A percentile compares a stretch with the other conserved stretches of the same genome.
Conservation (phyloP, 2,329 filamentous ascomycete genomes). For the Myriangium duriaei region DNA sequence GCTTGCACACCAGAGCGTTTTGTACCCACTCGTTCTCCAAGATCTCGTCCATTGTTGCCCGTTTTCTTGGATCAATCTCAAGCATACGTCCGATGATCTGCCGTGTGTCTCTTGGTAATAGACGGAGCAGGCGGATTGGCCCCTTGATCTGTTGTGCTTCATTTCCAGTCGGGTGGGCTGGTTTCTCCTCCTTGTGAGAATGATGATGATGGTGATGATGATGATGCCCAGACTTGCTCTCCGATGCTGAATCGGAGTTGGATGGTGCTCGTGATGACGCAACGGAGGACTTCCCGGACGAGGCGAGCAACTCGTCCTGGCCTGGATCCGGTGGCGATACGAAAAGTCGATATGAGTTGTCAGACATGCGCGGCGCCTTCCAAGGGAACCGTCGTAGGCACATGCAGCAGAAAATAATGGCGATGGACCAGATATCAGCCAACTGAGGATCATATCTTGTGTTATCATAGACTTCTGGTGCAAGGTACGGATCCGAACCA, state of each 20-base stretch:
- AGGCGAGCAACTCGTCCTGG: conserved; percentile 22
- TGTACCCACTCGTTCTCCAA: conserved; percentile 83
- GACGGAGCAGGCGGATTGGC: conserved; percentile 75
- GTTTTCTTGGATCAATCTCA: conserved; percentile 69
- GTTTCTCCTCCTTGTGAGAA: conserved; percentile 10
- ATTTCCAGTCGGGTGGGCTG: conserved; percentile 17
- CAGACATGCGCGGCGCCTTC: conserved; percentile 83
- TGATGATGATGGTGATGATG: conserved; percentile 14
- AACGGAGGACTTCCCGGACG: conserved; percentile 7
- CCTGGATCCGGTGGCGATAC: conserved; percentile 72
- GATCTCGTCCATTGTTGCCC: conserved; percentile 77
- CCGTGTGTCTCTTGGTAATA: conserved; percentile 78
- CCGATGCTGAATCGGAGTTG: conserved; percentile 1
- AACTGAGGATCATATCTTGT: conserved; percentile 88
- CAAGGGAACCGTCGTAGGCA: conserved; percentile 87
- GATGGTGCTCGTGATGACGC: conserved; percentile 12
- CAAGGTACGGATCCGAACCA: conserved; percentile 88
- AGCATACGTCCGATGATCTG: conserved; percentile 90
- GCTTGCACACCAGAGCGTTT: conserved; percentile 70
- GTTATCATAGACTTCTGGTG: conserved; percentile 90
- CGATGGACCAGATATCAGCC: conserved; percentile 94
- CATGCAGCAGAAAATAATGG: conserved; percentile 99
- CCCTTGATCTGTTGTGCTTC: conserved; percentile 60
- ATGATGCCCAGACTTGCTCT: too few species aligned
- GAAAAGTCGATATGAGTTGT: conserved; percentile 93